A percentile compares a stretch with the other conserved stretches of the same genome.
These are phyloP conservation scores for Cyberlindnera sargentensis DNA, from an alignment of 805 yeast species.

Conservation along the genomic window DNA sequence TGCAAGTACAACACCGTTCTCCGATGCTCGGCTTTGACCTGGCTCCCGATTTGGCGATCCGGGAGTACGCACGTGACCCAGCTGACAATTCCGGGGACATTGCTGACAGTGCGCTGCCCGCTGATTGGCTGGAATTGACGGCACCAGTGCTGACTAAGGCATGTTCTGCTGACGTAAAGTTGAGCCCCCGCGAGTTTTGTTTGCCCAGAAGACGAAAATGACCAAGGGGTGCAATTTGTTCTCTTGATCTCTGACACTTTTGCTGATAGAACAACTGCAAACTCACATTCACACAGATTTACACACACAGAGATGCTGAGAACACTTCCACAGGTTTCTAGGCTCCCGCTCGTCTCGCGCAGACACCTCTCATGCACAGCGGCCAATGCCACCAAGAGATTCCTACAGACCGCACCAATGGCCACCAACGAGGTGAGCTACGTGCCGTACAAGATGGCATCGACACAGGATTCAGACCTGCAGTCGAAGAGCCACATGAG, in stretches of 20 bases:
- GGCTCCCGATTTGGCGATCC: too few species aligned
- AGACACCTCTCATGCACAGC: conserved; percentile 13
- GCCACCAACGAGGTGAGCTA: conserved; percentile 13
- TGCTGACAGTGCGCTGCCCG: not conserved
- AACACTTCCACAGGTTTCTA: conserved; percentile 2
- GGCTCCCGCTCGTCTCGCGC: conserved; percentile 3
- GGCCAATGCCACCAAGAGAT: conserved; percentile 20
- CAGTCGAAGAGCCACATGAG: not conserved
- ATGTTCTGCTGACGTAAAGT: not conserved
- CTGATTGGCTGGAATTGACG: not conserved
- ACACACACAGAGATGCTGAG: conserved; percentile 7
- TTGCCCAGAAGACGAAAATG: too few species aligned
- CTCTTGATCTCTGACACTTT: too few species aligned
- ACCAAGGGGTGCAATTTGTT: too few species aligned
- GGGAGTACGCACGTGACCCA: too few species aligned
- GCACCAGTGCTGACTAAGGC: too few species aligned
- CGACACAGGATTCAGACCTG: not conserved
- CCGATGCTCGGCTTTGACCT: too few species aligned
- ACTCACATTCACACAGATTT: not conserved
- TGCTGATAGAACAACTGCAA: not conserved
- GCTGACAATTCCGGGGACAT: too few species aligned
- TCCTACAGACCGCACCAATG: conserved; percentile 25
- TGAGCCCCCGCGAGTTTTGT: not conserved
- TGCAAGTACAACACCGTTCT: not conserved
- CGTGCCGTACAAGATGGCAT: conserved; percentile 14